phyloP scores from a whole-genome alignment of 768 basidiomycete species.

The Mycena olivaceomarginata region DNA sequence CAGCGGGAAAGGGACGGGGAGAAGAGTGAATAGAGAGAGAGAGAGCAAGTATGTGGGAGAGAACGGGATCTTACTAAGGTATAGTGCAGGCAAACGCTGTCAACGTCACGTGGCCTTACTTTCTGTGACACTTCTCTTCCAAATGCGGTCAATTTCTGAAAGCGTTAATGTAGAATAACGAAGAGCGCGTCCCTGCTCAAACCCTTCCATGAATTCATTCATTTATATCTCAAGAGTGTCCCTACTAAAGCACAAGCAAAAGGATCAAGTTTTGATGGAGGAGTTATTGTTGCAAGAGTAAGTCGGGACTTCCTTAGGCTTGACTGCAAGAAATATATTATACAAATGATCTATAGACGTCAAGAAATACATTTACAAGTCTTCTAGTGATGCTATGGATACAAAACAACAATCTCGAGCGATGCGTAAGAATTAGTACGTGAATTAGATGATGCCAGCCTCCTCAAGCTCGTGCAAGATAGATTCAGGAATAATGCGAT shows the following conservation, averaged over 20 bases:
- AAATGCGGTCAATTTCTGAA: background rate
- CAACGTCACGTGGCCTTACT: background rate
- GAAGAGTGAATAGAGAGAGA: no score
- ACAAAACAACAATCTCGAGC: background rate
- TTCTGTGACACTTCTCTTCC: background rate
- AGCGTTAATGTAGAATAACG: background rate
- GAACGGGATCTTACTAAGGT: no score
- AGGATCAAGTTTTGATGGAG: background rate
- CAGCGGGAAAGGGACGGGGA: no score
- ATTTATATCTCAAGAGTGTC: background rate
- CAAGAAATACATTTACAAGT: background rate
- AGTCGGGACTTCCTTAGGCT: background rate
- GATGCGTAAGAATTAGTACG: no score
- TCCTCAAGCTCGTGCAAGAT: slow-evolving; percentile 14
- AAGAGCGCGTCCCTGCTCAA: background rate
- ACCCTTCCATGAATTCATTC: background rate
- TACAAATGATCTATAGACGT: background rate
- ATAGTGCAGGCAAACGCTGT: background rate
- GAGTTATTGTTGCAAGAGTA: background rate
- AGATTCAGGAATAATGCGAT: slow-evolving; percentile 34
- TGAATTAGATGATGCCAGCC: background rate
- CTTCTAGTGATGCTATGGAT: background rate
- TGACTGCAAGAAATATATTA: background rate
- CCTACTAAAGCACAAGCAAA: background rate
- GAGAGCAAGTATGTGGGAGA: no score